Base-by-base conservation (phyloP, 441 rosid species). In the Adansonia madagascariensis region DNA sequence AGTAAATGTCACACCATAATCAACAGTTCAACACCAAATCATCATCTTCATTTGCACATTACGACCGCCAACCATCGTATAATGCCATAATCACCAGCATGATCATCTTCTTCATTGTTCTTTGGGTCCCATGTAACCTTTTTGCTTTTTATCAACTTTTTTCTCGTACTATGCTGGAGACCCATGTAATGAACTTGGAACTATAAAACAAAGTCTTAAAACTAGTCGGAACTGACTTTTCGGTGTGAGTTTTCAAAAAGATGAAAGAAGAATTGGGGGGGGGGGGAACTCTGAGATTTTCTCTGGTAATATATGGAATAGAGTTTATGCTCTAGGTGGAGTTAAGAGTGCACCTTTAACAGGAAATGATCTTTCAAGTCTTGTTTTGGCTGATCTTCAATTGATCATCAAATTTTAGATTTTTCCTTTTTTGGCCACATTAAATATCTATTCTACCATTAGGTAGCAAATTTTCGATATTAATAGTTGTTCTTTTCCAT, bases 121-220 rank as follows among this genome's bases (percentile, higher is more conserved):
- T 44, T 65, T 8, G 77, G 89, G 85, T 31, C 87, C 88, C 86
- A 61, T 76, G 76, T 73, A 49, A 69, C 83, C 71, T 68, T 74
- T 72, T 61, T 71, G 71, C 74, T 75, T 22, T 22, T 69, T 60
- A 44, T 44, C 49, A 59, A 64, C 75, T 3, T 52, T 72, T 35
- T 65, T 50, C 0, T 63, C 44, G 53, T 41, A 47, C 11, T 53
- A 74, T 52, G 22, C 9, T 17, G 71, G 43, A 66, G 71, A 15
- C 24, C 24, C 52, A 66, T 66, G 71, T 39, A 39, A 8, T 39
- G 49, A 64, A 64, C 69, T 64, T 31, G 77, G 55, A 78, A 47
- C 15, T 64, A 78, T 73, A 49, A 67, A 41, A 52, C 73, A 6
- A 11, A n/a, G 31, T 56, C 61, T 22, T 41, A 44, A 15, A 60